A percentile compares a stretch with the other conserved stretches of the same genome.
phyloP scores from a whole-genome alignment of 495 filamentous ascomycete species.

The Clohesyomyces aquaticus region DNA sequence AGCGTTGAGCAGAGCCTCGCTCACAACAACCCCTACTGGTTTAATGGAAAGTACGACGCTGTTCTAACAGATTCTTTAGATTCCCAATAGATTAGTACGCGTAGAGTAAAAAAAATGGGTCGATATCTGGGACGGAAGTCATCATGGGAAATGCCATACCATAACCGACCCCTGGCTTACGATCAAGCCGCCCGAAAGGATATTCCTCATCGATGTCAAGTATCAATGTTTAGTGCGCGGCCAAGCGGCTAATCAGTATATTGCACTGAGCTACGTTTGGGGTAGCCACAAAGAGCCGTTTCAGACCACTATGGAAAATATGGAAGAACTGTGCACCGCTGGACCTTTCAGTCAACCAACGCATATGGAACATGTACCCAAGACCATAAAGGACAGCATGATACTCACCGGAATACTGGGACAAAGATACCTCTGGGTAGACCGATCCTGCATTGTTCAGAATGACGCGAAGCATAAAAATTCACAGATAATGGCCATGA shows the following conservation, averaged over 20 bases:
- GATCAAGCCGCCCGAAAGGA: neutral
- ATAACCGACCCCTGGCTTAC: neutral
- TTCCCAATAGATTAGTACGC: neutral
- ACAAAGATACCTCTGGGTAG: neutral
- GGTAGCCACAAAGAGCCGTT: neutral
- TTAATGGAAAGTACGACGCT: neutral
- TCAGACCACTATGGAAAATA: neutral
- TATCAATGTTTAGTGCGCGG: neutral
- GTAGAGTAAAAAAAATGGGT: neutral
- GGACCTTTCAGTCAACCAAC: neutral
- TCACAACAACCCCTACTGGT: neutral
- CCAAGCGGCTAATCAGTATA: neutral
- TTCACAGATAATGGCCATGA: too few species aligned
- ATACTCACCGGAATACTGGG: neutral
- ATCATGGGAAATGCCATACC: neutral
- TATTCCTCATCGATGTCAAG: neutral
- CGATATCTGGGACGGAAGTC: neutral
- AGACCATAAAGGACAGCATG: too few species aligned
- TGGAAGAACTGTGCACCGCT: neutral
- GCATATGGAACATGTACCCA: neutral
- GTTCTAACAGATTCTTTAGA: neutral
- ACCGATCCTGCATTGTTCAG: neutral
- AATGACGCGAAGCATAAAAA: too few species aligned
- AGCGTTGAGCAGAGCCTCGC: too few species aligned
- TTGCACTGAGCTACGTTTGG: neutral